phyloP scores from a whole-genome alignment of 2,329 filamentous ascomycete genomes.

The Geosmithia morbida region DNA sequence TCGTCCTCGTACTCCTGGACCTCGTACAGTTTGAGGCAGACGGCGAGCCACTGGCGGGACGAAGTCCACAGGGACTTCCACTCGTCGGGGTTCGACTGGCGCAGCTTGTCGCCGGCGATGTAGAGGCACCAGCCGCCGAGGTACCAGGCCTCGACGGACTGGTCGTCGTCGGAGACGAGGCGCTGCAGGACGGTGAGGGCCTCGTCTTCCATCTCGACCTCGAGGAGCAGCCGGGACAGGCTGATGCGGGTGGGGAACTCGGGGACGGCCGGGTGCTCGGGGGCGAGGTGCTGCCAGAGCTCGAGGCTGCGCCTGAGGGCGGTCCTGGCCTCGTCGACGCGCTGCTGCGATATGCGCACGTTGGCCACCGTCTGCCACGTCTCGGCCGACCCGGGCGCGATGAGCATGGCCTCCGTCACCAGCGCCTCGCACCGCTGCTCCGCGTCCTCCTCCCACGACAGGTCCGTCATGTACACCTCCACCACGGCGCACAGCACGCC shows the following conservation, averaged over 20 bases:
- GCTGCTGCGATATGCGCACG: slow-evolving; percentile 77
- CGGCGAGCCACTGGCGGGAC: slow-evolving; percentile 70
- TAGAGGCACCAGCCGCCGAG: slow-evolving; percentile 88
- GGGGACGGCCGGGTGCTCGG: slow-evolving; percentile 58
- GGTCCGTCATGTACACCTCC: slow-evolving; percentile 98
- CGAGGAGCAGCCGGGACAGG: slow-evolving; percentile 74
- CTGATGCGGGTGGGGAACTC: slow-evolving; percentile 79
- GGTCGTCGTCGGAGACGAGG: slow-evolving; percentile 76
- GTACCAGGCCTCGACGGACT: slow-evolving; percentile 94
- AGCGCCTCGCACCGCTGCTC: slow-evolving; percentile 78
- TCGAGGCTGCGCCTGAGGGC: slow-evolving; percentile 69
- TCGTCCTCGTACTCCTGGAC: slow-evolving; percentile 77
- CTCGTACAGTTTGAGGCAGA: slow-evolving; percentile 66
- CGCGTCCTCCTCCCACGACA: slow-evolving; percentile 84
- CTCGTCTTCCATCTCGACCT: slow-evolving; percentile 73
- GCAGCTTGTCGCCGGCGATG: slow-evolving; percentile 57
- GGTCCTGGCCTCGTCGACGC: slow-evolving; percentile 63
- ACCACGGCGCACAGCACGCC: slow-evolving; percentile 88
- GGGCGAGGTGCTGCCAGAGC: slow-evolving; percentile 67
- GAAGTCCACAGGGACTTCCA: slow-evolving; percentile 54
- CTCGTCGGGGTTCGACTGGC: slow-evolving; percentile 22
- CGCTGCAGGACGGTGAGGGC: slow-evolving; percentile 76
- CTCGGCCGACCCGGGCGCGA: slow-evolving; percentile 69
- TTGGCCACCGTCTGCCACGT: slow-evolving; percentile 93
- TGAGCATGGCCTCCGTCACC: slow-evolving; percentile 77